Evolutionary conservation across 2,329 filamentous ascomycete genomes (phyloP).

Genomic region (Monosporascus sp.): DNA sequence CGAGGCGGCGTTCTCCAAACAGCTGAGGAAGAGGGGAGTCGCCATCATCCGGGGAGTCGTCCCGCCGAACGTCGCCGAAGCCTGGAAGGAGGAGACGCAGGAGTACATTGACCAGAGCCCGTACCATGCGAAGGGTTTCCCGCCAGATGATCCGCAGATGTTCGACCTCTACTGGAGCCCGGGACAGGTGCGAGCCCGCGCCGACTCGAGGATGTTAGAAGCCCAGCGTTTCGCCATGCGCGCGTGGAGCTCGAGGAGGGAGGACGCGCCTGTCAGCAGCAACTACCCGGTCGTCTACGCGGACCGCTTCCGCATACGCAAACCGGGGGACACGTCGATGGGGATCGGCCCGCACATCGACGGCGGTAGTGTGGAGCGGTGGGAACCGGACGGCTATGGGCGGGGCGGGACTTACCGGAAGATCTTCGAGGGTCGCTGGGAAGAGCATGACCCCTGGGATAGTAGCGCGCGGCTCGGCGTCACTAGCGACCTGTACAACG

Average conservation of each 20-base stretch:
- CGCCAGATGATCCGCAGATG: conserved; percentile 59
- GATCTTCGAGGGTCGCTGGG: conserved; percentile 74
- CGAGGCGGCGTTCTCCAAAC: conserved; percentile 20
- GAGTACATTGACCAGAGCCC: conserved; percentile 62
- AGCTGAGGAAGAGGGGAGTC: conserved; percentile 52
- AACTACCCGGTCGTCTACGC: conserved; percentile 61
- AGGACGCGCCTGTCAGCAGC: conserved; percentile 42
- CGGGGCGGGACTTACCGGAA: conserved; percentile 63
- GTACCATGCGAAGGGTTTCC: conserved; percentile 51
- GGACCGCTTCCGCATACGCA: conserved; percentile 66
- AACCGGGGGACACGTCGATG: conserved; percentile 64
- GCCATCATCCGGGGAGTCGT: conserved; percentile 65
- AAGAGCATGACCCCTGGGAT: conserved; percentile 78
- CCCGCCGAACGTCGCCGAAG: conserved; percentile 54
- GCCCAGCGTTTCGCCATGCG: conserved; percentile 59
- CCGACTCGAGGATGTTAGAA: conserved; percentile 57
- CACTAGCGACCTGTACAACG: conserved; percentile 72
- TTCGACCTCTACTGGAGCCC: conserved; percentile 72
- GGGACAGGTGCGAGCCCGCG: conserved; percentile 61
- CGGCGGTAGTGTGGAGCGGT: conserved; percentile 70
- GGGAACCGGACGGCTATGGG: conserved; percentile 68
- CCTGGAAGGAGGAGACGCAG: conserved; percentile 60
- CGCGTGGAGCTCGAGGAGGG: conserved; percentile 54
- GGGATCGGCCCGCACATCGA: conserved; percentile 69
- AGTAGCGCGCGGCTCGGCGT: conserved; percentile 63